Percentiles rank a stretch among this genome's conserved stretches.
These are phyloP conservation scores for Fusarium sarcochroum DNA, from an alignment of 2,329 filamentous ascomycete species.

Conservation along the genomic window DNA sequence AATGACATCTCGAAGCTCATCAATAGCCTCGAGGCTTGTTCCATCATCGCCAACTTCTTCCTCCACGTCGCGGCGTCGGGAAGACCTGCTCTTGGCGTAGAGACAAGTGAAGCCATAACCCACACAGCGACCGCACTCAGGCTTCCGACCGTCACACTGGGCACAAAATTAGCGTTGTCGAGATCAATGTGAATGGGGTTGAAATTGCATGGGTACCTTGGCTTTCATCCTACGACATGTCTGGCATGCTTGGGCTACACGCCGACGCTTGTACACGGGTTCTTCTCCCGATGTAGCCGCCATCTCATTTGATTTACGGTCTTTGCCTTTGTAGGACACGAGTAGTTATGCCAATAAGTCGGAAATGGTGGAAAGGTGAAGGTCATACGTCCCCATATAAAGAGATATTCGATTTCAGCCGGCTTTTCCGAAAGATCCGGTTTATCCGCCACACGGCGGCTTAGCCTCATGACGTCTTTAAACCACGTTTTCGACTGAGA, in stretches of 20 bases:
- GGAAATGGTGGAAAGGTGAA: neutral
- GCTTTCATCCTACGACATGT: neutral
- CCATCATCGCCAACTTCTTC: neutral
- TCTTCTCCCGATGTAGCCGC: neutral
- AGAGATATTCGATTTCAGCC: too few relatives aligned
- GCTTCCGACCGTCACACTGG: neutral
- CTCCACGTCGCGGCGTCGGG: neutral
- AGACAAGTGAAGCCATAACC: neutral
- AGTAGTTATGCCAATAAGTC: neutral
- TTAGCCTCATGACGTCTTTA: too few relatives aligned
- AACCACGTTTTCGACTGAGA: too few relatives aligned
- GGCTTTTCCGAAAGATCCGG: too few relatives aligned
- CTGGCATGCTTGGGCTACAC: neutral
- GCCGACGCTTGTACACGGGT: constrained; percentile 1
- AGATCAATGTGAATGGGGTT: neutral
- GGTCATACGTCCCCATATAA: too few relatives aligned
- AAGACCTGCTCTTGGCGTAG: neutral
- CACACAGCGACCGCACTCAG: neutral
- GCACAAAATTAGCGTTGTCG: neutral
- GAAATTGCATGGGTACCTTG: neutral
- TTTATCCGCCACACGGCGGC: too few relatives aligned
- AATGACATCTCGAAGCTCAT: neutral
- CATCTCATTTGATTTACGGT: neutral
- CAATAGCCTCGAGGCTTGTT: neutral
- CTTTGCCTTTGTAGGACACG: neutral